A percentile compares a stretch with the other conserved stretches of the same genome.
Evolutionary conservation across 1,284 basidiomycete species (phyloP).

Genomic region (Pisolithus thermaeus): DNA sequence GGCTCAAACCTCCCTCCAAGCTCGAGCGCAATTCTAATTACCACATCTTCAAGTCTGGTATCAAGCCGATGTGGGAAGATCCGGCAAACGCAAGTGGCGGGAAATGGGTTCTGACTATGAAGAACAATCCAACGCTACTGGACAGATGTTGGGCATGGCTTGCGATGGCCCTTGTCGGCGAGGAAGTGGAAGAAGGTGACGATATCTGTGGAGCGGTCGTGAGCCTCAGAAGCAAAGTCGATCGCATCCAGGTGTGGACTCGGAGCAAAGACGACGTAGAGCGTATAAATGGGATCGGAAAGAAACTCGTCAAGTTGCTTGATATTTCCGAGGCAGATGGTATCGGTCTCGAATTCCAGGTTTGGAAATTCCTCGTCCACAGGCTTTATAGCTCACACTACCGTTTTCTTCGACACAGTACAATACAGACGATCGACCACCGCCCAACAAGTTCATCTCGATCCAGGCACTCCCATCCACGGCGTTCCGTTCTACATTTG

Average conservation of each 20-base stretch:
- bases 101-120: constrained; percentile 93
- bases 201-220: constrained; percentile 90
- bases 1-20: constrained; percentile 85
- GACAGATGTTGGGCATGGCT: constrained; percentile 91
- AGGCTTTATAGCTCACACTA: not conserved
- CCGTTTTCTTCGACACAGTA: constrained; percentile 40
- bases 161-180: constrained; percentile 86
- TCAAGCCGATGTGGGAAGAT: constrained; percentile 97
- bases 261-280: constrained; percentile 79
- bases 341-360: constrained; percentile 87
- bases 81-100: constrained; percentile 86
- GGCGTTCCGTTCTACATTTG: constrained; percentile 60
- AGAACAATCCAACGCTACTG: constrained; percentile 69
- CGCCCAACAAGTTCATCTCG: constrained; percentile 73
- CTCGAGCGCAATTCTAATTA: constrained; percentile 89
- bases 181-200: constrained; percentile 83
- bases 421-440: constrained; percentile 75
- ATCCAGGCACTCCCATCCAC: constrained; percentile 64
- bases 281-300: constrained; percentile 77
- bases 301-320: constrained; percentile 73
- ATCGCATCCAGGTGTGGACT: constrained; percentile 88
- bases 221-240: constrained; percentile 79
- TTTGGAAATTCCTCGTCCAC: constrained; percentile 27
- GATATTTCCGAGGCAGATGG: constrained; percentile 75
- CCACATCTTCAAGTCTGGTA: constrained; percentile 88